Evolutionary conservation across 1,139 yeast genomes (phyloP).

Genomic region (Candida glucosophila): DNA sequence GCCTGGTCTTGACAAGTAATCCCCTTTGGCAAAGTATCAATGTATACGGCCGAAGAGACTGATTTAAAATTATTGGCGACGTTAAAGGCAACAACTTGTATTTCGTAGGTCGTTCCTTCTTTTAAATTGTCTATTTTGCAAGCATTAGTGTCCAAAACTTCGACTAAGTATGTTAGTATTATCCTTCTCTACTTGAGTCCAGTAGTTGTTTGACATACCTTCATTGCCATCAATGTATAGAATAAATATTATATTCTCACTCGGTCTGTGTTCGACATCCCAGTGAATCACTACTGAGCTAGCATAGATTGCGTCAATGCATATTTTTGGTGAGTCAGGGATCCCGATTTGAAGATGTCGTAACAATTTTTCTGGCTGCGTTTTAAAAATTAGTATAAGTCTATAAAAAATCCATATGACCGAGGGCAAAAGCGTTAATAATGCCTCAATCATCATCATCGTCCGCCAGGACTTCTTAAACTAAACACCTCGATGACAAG

Average conservation of each 20-base stretch:
- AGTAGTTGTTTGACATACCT: constrained; percentile 5
- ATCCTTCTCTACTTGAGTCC: not conserved
- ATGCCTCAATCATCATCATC: constrained; percentile 35
- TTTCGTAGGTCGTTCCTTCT: constrained; percentile 21
- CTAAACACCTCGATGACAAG: too few relatives aligned
- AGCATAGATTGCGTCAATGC: constrained; percentile 28
- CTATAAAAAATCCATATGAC: constrained; percentile 35
- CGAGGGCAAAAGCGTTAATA: constrained; percentile 36
- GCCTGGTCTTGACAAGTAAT: too few relatives aligned
- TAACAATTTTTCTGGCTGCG: constrained; percentile 30
- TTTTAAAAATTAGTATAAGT: constrained; percentile 24
- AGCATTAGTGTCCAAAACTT: constrained; percentile 27
- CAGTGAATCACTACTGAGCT: constrained; percentile 31
- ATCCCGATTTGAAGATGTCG: constrained; percentile 32
- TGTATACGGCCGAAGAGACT: constrained; percentile 24
- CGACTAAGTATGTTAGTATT: constrained; percentile 13
- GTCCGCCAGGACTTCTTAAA: too few relatives aligned
- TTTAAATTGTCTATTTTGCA: constrained; percentile 29
- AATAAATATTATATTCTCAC: constrained; percentile 28
- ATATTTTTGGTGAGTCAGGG: constrained; percentile 33
- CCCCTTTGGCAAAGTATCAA: constrained; percentile 9
- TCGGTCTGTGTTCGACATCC: constrained; percentile 27
- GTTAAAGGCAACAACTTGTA: constrained; percentile 34
- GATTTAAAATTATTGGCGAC: constrained; percentile 28
- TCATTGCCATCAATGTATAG: constrained; percentile 29